Percentiles rank a stretch among this genome's conserved stretches.
These are phyloP conservation scores for Leishmania martiniquensis DNA, from an alignment of 208 protist species.

Conservation along the genomic window DNA sequence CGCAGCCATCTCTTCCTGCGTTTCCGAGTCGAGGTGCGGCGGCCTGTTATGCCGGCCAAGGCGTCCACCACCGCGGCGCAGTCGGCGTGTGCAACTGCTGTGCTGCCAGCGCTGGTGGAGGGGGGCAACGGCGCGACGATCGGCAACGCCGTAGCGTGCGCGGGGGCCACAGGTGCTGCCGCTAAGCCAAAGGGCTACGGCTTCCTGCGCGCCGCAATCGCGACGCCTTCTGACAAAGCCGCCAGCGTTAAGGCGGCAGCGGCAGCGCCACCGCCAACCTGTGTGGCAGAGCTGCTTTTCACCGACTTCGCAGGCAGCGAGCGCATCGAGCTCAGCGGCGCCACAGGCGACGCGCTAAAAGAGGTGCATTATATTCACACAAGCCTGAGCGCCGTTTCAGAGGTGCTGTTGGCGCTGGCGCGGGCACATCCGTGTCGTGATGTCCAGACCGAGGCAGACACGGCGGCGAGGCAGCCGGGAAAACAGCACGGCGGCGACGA, in stretches of 20 bases:
- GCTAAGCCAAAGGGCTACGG: slow-evolving; percentile 26
- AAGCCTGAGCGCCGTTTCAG: slow-evolving; percentile 38
- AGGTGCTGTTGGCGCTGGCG: slow-evolving; percentile 35
- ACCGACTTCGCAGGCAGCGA: slow-evolving; percentile 79
- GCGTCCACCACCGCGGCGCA: slow-evolving; percentile 9
- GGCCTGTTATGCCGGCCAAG: slow-evolving; percentile 17
- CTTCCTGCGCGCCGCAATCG: slow-evolving; percentile 22
- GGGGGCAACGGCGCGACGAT: neutral
- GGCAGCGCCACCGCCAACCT: slow-evolving; percentile 18
- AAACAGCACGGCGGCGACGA: neutral
- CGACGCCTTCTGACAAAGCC: neutral
- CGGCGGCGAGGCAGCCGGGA: neutral
- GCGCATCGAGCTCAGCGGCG: slow-evolving; percentile 34
- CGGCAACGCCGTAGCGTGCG: neutral
- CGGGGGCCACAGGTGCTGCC: neutral
- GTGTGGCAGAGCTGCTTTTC: slow-evolving; percentile 44
- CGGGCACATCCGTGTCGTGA: slow-evolving; percentile 18
- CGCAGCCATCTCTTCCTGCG: slow-evolving; percentile 38
- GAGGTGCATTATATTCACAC: slow-evolving; percentile 67
- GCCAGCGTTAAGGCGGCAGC: neutral
- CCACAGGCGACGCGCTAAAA: slow-evolving; percentile 30
- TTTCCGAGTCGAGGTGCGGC: slow-evolving; percentile 31
- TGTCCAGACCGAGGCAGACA: neutral
- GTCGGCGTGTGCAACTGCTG: neutral
- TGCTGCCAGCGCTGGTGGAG: neutral